phyloP scores from a whole-genome alignment of 2,329 filamentous ascomycete genomes.

The Fusarium dlaminii region DNA sequence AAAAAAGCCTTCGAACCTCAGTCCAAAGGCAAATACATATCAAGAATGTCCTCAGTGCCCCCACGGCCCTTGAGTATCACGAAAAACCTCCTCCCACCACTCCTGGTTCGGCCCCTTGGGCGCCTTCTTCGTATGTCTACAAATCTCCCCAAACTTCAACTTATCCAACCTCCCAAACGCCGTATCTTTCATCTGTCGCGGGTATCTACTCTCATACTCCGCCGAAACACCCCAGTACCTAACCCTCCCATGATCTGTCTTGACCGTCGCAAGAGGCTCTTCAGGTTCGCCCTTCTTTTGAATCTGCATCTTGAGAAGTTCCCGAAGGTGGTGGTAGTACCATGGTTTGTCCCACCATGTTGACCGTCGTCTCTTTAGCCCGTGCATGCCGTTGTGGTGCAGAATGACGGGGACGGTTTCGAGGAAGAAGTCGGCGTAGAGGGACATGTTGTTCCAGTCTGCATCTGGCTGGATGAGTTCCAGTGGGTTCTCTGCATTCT shows the following conservation, averaged over 20 bases:
- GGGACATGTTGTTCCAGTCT: background rate
- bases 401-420: background rate
- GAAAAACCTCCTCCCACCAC: slow-evolving; percentile 10
- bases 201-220: background rate
- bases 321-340: background rate
- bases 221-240: slow-evolving; percentile 1
- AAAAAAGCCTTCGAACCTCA: fast-evolving
- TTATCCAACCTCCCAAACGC: background rate
- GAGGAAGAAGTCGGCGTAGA: slow-evolving; percentile 2
- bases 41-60: background rate
- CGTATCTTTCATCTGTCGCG: background rate
- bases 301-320: background rate
- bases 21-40: background rate
- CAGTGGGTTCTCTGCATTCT: background rate
- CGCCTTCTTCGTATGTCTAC: background rate
- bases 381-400: slow-evolving; percentile 3
- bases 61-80: background rate
- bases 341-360: slow-evolving; percentile 13
- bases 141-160: background rate
- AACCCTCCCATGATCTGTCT: background rate
- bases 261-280: background rate
- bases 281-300: background rate
- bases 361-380: background rate
- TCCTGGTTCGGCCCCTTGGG: background rate
- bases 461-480: background rate